These are phyloP conservation scores for Candida andamanensis DNA, from an alignment of 805 yeast genomes.

Conservation along the genomic window DNA sequence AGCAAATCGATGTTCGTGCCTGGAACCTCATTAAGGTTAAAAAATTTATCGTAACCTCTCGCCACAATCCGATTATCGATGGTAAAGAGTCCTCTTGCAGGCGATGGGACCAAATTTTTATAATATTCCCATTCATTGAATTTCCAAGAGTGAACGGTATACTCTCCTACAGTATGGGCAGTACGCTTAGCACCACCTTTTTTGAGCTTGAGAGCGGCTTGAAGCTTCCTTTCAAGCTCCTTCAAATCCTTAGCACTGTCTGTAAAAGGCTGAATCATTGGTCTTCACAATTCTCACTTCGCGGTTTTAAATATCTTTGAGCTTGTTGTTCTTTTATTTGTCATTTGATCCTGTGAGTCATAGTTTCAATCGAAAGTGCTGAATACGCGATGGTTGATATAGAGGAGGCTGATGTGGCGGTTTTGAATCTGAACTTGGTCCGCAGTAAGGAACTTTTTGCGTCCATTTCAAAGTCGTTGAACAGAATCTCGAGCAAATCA, in stretches of 20 bases:
- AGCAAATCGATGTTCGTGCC: slow-evolving; percentile 49
- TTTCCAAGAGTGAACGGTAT: slow-evolving; percentile 52
- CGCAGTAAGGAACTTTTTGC: slow-evolving; percentile 53
- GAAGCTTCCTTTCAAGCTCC: slow-evolving; percentile 16
- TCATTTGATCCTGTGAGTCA: too few relatives aligned
- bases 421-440: slow-evolving; percentile 66
- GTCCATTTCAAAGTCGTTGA: slow-evolving; percentile 52
- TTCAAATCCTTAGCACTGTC: slow-evolving; percentile 14
- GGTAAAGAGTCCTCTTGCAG: slow-evolving; percentile 82
- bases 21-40: slow-evolving; percentile 66
- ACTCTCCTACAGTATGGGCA: slow-evolving; percentile 2
- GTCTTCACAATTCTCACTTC: too few relatives aligned
- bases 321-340: too few relatives aligned
- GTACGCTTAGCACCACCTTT: slow-evolving; percentile 19
- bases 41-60: slow-evolving; percentile 93
- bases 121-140: slow-evolving; percentile 89
- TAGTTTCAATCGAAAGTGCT: too few relatives aligned
- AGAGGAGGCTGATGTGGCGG: slow-evolving; percentile 80
- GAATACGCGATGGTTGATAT: slow-evolving; percentile 44
- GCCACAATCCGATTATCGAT: slow-evolving; percentile 49
- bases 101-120: slow-evolving; percentile 56
- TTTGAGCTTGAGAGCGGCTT: slow-evolving; percentile 12
- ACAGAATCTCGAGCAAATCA: slow-evolving; percentile 48
- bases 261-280: slow-evolving; percentile 3
- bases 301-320: too few relatives aligned